A percentile compares a stretch with the other conserved stretches of the same genome.
These are phyloP conservation scores for Blastobotrys petasosporus DNA, from an alignment of 1,139 yeast species.

Conservation along the genomic window DNA sequence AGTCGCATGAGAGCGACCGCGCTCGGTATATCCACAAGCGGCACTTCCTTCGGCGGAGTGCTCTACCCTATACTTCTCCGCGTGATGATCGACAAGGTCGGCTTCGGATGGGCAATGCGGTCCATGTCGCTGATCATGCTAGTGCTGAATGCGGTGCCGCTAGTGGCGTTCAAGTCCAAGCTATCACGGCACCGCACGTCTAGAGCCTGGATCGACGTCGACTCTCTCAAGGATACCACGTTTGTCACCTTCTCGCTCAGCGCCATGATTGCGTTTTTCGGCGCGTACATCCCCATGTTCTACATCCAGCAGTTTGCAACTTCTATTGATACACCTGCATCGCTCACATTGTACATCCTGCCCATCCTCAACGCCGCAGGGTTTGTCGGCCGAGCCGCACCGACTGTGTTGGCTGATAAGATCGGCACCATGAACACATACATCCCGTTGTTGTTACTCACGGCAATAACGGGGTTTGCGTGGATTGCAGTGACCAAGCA, in stretches of 20 bases:
- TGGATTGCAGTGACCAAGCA: conserved; percentile 34
- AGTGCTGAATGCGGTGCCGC: conserved; percentile 35
- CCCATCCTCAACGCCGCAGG: conserved; percentile 56
- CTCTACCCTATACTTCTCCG: conserved; percentile 57
- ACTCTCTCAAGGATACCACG: neutral
- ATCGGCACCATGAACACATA: conserved; percentile 55
- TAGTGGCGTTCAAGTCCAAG: conserved; percentile 36
- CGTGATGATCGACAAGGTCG: conserved; percentile 44
- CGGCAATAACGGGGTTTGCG: conserved; percentile 30
- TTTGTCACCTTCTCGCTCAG: conserved; percentile 14
- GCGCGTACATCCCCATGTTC: conserved; percentile 42
- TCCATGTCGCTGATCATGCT: conserved; percentile 33
- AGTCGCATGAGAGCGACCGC: conserved; percentile 54
- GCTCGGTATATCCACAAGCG: conserved; percentile 54
- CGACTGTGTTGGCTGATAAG: conserved; percentile 50
- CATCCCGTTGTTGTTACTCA: conserved; percentile 19
- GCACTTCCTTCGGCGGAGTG: conserved; percentile 67
- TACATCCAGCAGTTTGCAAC: conserved; percentile 53
- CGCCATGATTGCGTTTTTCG: conserved; percentile 35
- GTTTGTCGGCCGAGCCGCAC: conserved; percentile 50
- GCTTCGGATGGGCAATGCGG: conserved; percentile 56
- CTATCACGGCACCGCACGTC: no score
- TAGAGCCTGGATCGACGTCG: neutral
- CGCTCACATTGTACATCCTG: conserved; percentile 44
- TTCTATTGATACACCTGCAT: conserved; percentile 47